Base-by-base conservation (phyloP, 78 protist species). In the Pelomyxa schiedti region DNA sequence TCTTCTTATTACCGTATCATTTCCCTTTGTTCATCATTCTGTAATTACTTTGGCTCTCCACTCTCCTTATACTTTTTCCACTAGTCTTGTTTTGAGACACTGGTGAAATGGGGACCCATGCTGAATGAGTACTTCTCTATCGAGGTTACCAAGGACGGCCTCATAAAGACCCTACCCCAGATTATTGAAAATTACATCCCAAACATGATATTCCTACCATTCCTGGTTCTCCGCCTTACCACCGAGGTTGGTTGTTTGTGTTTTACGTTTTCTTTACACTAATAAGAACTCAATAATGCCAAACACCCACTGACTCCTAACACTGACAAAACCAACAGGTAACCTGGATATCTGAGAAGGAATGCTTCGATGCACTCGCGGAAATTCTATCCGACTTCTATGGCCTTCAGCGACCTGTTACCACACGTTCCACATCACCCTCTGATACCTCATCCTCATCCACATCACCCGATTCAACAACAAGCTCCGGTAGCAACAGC, bases 141-240 rank as follows among this genome's bases (percentile, higher is more conserved):
- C 16, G 74, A 36, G 8, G 37, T 88, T 32, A 16, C 6, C 30
- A 43, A 58, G 38, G 87, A 53, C 36, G 90, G 79, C 30, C 28
- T 28, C 26, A 2, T 88, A 2, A 5, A 1, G 26, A 40, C 81
- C 16, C 73, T 88, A 1, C 87, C 92, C 9, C 87, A 88, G 58
- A 47, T 87, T 3, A 28, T 87, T 0, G 82, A 69, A n/a, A 78
- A 81, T 16, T 88, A 87, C 69, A 83, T 76, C 22, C 92, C 92
- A 3, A 80, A 86, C 26, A 77, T 88, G 8, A 68, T 43, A 35
- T 74, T 58, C 35, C 63, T 88, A 8, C 91, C 92, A 26, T 35
- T 28, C 22, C 77, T 88, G 66, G n/a, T 86, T 30, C 39, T 81
- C 22, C 82, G 69, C 29, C 68, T 88, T 68, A 82, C 86, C 1